phyloP scores from a whole-genome alignment of 78 protist genomes.

The Dictyostelium discoideum region dicty_2.7 NC_007091.3:5010001-5010500 shows the following conservation, averaged over 20 bases:
- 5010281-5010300: slow-evolving; percentile 42
- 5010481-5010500: slow-evolving; percentile 13
- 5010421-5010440: slow-evolving; percentile 24
- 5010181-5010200: slow-evolving; percentile 47
- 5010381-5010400: slow-evolving; percentile 54
- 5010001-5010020: too few relatives aligned
- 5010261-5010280: slow-evolving; percentile 2
- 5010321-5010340: slow-evolving; percentile 38
- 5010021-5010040: neutral
- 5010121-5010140: slow-evolving; percentile 46
- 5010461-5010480: slow-evolving; percentile 36
- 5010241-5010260: slow-evolving; percentile 38
- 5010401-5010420: slow-evolving; percentile 68
- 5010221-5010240: slow-evolving; percentile 76
- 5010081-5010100: slow-evolving; percentile 57
- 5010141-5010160: slow-evolving; percentile 53
- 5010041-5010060: slow-evolving; percentile 9
- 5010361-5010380: slow-evolving; percentile 40
- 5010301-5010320: slow-evolving; percentile 68
- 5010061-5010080: slow-evolving; percentile 22
- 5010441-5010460: slow-evolving; percentile 25
- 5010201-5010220: slow-evolving; percentile 75
- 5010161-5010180: slow-evolving; percentile 21
- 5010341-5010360: slow-evolving; percentile 30
- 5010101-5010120: slow-evolving; percentile 80